Base-by-base conservation (phyloP, 2,329 filamentous ascomycete species). In the Coniochaeta ligniaria region DNA sequence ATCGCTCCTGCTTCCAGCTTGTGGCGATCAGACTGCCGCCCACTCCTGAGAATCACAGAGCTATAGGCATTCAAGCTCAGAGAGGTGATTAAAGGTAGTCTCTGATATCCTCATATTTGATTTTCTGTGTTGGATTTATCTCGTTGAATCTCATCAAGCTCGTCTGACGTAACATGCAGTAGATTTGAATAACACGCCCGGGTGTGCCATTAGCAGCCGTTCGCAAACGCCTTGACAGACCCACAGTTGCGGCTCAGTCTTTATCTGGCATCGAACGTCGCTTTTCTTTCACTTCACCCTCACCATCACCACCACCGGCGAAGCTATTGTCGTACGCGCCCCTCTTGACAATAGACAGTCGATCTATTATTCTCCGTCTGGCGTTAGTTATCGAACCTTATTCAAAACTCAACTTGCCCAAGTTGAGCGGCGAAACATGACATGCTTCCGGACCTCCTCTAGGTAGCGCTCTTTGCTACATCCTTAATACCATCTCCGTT, bases 391-490 rank as follows among this genome's bases (percentile, higher is more conserved):
- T 20, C n/a, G 5, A 28, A n/a, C 5, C 6, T 3, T 2, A 24
- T 56, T 24, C 31, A 6, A 1, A 22, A 56, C 54, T 56, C 54
- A 56, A 56, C 54, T 56, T 56, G 54, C 20, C 54, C 17, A 56
- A 60, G 50, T 60, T 50, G 59, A 41, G 36, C 24, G 52, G 52
- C 59, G 50, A 57, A 57, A 35, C 59, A 60, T 57, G 50, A 57
- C 58, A 52, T 57, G 50, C n/a, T 50, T 57, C 12, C 26, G n/a
- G 58, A 38, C 36, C 52, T 20, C 24, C 50, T 59, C 58, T 59
- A 50, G 58, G 58, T 59, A 59, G 58, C 58, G 43, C 54, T 43
- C 22, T n/a, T 38, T 58, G 57, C 57, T 58, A 38, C 57, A 26
- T 3, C 24, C 16, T 41, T 54, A 50, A 6, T 26, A 28, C 31